Base-by-base conservation (phyloP, 2,329 filamentous ascomycete genomes). In the Fusarium lyarnte region DNA sequence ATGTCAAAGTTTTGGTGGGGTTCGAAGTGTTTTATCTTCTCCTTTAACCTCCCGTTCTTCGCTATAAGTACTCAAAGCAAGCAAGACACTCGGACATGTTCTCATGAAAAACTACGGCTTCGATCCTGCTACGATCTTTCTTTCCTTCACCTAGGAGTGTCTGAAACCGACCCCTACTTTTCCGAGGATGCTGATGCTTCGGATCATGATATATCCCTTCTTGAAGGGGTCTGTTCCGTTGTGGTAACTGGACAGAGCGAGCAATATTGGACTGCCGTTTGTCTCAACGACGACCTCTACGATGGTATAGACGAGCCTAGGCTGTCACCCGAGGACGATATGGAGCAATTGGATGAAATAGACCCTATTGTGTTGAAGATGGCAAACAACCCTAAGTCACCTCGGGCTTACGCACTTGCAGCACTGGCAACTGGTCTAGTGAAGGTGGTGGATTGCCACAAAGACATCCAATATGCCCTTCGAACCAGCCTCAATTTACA, bases 1-100 rank as follows among this genome's bases (percentile, higher is more conserved):
- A 27, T 8, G 5, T 27, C 27, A 27, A 27, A 27, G 55, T 16
- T 29, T 25, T 57, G 29, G 41, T 66, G 62, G 66, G 61, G 17
- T 3, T 25, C 27, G 3, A 52, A 35, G 41, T 64, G 47, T 12
- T 74, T 74, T n/a, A 14, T 63, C 9, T 61, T 73, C 45, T 53
- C 51, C 17, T 58, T 61, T 46, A 63, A 65, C 14, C 25, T 73
- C 17, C 70, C 65, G 2, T 73, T 58, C 36, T 72, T 53, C 10
- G 65, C 51, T 3, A 58, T 69, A 9, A 27, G 27, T 27, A 8
- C 27, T 27, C 27, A 27, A 8, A 27, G 27, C 27, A 27, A 27
- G 27, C 27, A 27, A 27, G 27, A 27, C 27, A 5, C 27, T 8
- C 27, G 27, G 8, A 27, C 27, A 27, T 8, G 5, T 27, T 27